Conservation (phyloP, 176 grass and related monocot species). For the barley (Hordeum vulgare) region MorexV3_pseudomolecules_assembly NC_058521.1:574780456-574780955, state of each 20-base stretch:
- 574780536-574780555: background rate
- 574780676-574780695: background rate
- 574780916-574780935: too few species aligned
- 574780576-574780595: background rate
- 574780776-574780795: background rate
- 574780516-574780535: background rate
- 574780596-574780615: background rate
- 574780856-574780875: too few species aligned
- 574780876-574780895: too few species aligned
- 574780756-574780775: background rate
- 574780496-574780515: background rate
- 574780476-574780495: background rate
- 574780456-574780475: background rate
- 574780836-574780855: background rate
- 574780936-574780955: background rate
- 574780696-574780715: background rate
- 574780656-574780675: constrained; percentile 12
- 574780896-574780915: too few species aligned
- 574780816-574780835: background rate
- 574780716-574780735: background rate
- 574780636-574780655: too few species aligned
- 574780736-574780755: too few species aligned
- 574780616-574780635: background rate
- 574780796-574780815: background rate
- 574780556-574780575: background rate